These are phyloP conservation scores for Thraustochytrium striatum DNA, from an alignment of 352 stramenopile genomes.

Conservation along the genomic window DNA sequence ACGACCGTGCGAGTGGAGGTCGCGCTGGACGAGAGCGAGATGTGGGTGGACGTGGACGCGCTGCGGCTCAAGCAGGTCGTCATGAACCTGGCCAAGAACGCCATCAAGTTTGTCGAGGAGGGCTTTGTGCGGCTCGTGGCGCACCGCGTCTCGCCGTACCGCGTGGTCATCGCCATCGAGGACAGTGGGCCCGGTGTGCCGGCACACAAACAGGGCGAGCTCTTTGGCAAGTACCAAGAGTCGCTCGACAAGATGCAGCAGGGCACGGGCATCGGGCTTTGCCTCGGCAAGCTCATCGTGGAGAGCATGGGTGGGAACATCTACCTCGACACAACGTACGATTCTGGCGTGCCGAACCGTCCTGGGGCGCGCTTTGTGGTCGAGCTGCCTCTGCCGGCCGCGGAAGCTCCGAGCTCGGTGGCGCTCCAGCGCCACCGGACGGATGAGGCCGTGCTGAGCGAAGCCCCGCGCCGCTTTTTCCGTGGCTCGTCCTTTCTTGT, in stretches of 20 bases:
- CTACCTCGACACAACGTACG: conserved; percentile 45
- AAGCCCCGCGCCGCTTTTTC: not conserved
- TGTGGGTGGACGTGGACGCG: conserved; percentile 55
- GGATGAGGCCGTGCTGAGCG: no score
- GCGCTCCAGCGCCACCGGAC: no score
- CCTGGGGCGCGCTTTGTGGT: conserved; percentile 34
- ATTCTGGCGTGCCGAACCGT: not conserved
- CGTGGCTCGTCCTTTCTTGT: no score
- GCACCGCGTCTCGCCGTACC: not conserved
- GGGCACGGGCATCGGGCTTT: conserved; percentile 58
- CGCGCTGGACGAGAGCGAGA: conserved; percentile 52
- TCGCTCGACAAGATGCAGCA: conserved; percentile 58
- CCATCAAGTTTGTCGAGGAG: conserved; percentile 55
- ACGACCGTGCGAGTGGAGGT: conserved; percentile 50
- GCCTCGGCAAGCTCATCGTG: conserved; percentile 53
- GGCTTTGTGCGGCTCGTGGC: conserved; percentile 56
- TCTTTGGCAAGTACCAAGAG: conserved; percentile 60
- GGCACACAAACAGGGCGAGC: conserved; percentile 47
- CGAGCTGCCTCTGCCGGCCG: conserved; percentile 14
- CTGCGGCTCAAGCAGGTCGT: conserved; percentile 59
- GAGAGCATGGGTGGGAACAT: conserved; percentile 56
- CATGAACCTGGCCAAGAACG: conserved; percentile 58
- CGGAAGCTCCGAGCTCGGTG: no score
- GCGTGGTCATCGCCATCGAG: conserved; percentile 53
- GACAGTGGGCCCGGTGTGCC: conserved; percentile 60